A percentile compares a stretch with the other conserved stretches of the same genome.
These are phyloP conservation scores for Lagenaria siceraria DNA, from an alignment of 306 rosid species.

Conservation along the genomic window DNA sequence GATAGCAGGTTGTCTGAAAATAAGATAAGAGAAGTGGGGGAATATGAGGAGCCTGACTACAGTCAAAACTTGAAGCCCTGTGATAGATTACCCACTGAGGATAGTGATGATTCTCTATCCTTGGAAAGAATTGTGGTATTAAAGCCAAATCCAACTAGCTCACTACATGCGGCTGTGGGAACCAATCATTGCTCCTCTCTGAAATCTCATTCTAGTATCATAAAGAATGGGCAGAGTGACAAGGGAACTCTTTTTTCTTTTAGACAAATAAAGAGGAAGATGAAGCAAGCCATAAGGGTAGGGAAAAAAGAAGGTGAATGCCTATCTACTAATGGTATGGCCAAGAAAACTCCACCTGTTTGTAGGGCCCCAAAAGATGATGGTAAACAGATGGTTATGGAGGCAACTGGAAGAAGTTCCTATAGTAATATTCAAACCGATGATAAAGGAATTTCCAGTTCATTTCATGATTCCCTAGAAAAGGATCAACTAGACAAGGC, in stretches of 20 bases:
- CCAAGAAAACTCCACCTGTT: constrained; percentile 7
- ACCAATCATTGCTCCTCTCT: constrained; percentile 11
- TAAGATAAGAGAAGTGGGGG: constrained; percentile 17
- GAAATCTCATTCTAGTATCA: constrained; percentile 18
- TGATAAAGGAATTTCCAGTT: constrained; percentile 8
- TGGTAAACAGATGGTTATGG: constrained; percentile 16
- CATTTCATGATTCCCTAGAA: constrained; percentile 17
- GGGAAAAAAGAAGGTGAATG: constrained; percentile 31
- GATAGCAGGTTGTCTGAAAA: constrained; percentile 14
- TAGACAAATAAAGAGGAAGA: constrained; percentile 36
- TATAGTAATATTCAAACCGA: neutral
- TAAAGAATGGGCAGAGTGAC: constrained; percentile 13
- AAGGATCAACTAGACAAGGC: constrained; percentile 16
- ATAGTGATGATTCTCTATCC: constrained; percentile 13
- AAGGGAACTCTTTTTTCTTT: constrained; percentile 24
- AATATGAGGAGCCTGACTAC: constrained; percentile 17
- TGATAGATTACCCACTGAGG: constrained; percentile 13
- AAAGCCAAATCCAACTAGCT: constrained; percentile 24
- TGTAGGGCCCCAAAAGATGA: constrained; percentile 19
- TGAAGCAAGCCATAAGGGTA: constrained; percentile 32
- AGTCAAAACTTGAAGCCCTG: constrained; percentile 5
- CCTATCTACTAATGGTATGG: constrained; percentile 9
- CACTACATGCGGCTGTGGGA: constrained; percentile 14
- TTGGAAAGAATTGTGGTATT: constrained; percentile 35
- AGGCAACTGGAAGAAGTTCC: constrained; percentile 19